Evolutionary conservation across 1,284 basidiomycete species (phyloP).

Genomic region (Cutaneotrichosporon sp.): DNA sequence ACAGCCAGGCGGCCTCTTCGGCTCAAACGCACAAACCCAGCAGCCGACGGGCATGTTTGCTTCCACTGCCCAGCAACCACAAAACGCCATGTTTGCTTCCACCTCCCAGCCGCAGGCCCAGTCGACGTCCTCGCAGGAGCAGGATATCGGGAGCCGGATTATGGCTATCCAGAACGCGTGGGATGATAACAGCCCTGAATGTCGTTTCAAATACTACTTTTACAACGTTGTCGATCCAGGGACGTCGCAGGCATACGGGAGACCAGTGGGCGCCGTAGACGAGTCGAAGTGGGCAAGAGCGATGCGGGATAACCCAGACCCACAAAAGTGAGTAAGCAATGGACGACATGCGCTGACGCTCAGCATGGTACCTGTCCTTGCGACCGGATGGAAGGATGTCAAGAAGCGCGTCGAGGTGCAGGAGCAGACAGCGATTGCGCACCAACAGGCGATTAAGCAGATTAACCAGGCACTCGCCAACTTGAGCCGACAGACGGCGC

Average conservation of each 20-base stretch:
- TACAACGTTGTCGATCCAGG: conserved; percentile 79
- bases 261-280: conserved; percentile 67
- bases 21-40: conserved; percentile 8
- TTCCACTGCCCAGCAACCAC: conserved; percentile 54
- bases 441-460: conserved; percentile 69
- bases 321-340: conserved; percentile 58
- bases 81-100: conserved; percentile 4
- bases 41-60: conserved; percentile 40
- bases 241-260: conserved; percentile 63
- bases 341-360: background rate
- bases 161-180: conserved; percentile 65
- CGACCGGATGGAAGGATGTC: conserved; percentile 74
- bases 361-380: conserved; percentile 77
- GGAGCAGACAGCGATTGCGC: conserved; percentile 61
- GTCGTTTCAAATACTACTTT: conserved; percentile 81
- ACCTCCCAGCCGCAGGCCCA: conserved; percentile 6
- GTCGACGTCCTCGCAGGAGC: conserved; percentile 38
- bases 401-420: conserved; percentile 76
- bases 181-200: conserved; percentile 64
- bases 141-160: conserved; percentile 58
- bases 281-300: conserved; percentile 77
- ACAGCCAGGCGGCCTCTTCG: conserved; percentile 8
- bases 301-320: conserved; percentile 73
- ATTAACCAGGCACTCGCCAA: conserved; percentile 61
- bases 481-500: conserved; percentile 62